Evolutionary conservation across 148 eudicot species (phyloP), one percentile per base, ranked within the genome.

Genomic region (Diospyros lotus): DNA sequence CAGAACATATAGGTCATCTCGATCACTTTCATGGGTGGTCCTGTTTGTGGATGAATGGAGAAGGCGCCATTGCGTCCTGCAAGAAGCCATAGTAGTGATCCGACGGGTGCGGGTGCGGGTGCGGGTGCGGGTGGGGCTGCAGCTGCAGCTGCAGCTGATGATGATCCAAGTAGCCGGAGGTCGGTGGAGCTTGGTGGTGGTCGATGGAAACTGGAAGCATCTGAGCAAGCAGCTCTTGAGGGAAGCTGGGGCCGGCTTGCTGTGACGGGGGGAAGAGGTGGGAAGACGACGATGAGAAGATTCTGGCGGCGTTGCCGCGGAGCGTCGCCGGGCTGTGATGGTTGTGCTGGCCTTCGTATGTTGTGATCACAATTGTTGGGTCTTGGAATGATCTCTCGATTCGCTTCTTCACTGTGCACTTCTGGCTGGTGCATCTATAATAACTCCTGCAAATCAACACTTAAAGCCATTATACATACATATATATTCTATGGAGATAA

Each of bases 301-400:
- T 62, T 18, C 64, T 73, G 38, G 81, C 66, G 53, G 81, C 79
- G 0, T 74, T 78, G 59, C 79, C 81, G 4, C 79, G 69, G 39
- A 74, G 46, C 4, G 73, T 78, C 11, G 84, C 81, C 10, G 80
- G 79, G 44, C 66, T 75, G 77, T 78, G 82, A 58, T 82, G 84
- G 73, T 78, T 71, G 76, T 82, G 84, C 58, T 66, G 80, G 42
- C 84, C 81, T 77, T 76, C 80, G 13, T 80, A 80, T 45, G 83
- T 80, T 10, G 83, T 80, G 71, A 80, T 76, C 60, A 82, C 82
- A 12, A 73, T 64, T 40, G 82, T 39, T 46, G 85, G 82, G 50
- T 82, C 82, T 48, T 82, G 58, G 18, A 5, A 71, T 44, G 85
- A 82, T 67, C 85, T 75, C 56, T 82, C 85, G 0, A 82, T 75